A percentile compares a stretch with the other conserved stretches of the same genome.
Conservation (phyloP, 2,329 filamentous ascomycete species). For the Stemphylium beticola region DNA sequence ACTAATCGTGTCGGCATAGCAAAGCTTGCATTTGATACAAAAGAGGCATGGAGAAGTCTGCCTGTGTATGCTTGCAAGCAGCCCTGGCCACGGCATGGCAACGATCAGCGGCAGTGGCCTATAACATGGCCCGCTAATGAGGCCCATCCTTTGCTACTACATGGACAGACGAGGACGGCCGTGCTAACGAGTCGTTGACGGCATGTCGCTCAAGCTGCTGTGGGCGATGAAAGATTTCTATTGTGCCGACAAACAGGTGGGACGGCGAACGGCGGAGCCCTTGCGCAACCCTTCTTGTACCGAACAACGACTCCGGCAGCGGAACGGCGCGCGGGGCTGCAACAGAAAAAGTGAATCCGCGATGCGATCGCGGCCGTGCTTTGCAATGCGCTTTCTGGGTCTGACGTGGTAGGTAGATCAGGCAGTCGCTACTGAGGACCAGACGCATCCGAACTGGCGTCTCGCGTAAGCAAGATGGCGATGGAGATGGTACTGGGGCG, state of each 20-base stretch:
- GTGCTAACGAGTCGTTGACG: neutral
- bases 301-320: slow-evolving; percentile 18
- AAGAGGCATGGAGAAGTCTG: neutral
- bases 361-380: slow-evolving; percentile 24
- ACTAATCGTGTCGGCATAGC: neutral
- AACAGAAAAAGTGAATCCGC: slow-evolving; percentile 17
- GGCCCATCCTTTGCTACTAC: neutral
- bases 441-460: slow-evolving; percentile 19
- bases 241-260: neutral
- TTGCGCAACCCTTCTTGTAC: slow-evolving; percentile 13
- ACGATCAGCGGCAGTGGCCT: neutral
- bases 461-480: slow-evolving; percentile 29
- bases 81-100: neutral
- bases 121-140: neutral
- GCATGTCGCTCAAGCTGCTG: neutral
- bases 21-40: neutral
- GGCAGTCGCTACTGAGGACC: slow-evolving; percentile 14
- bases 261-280: neutral
- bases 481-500: slow-evolving; percentile 16
- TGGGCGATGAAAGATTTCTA: too few relatives aligned
- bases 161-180: neutral
- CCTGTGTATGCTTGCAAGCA: neutral
- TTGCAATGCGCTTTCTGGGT: slow-evolving; percentile 15
- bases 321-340: slow-evolving; percentile 33
- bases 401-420: neutral